Conservation (phyloP, 257 asterid species). For the Fraxinus quadrangulata region DNA sequence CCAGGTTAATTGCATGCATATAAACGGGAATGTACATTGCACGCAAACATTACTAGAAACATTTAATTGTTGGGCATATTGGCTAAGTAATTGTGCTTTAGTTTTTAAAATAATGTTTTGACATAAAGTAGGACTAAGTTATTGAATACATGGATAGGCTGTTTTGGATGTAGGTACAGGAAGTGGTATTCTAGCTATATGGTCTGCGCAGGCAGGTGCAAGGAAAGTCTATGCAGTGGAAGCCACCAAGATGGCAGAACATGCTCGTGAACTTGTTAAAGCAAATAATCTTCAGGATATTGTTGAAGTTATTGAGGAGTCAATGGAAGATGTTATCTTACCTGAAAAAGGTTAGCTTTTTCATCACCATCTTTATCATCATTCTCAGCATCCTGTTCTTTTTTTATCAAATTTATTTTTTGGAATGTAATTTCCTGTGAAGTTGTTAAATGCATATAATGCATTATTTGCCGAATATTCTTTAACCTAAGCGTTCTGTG, state of each 20-base stretch:
- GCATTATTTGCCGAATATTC: slow-evolving; percentile 12
- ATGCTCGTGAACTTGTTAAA: slow-evolving; percentile 72
- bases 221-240: slow-evolving; percentile 96
- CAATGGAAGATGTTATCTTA: slow-evolving; percentile 83
- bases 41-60: background rate
- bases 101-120: slow-evolving; percentile 16
- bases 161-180: slow-evolving; percentile 99
- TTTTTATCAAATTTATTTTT: background rate
- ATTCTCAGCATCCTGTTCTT: background rate
- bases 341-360: slow-evolving; percentile 79
- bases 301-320: slow-evolving; percentile 88
- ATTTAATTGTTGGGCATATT: background rate
- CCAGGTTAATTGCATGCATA: background rate
- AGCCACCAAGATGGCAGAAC: slow-evolving; percentile 97
- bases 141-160: slow-evolving; percentile 52
- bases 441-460: background rate
- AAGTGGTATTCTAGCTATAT: slow-evolving; percentile 95
- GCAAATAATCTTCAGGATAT: slow-evolving; percentile 73
- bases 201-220: slow-evolving; percentile 99
- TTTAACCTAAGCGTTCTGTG: slow-evolving; percentile 14
- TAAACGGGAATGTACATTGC: background rate
- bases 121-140: slow-evolving; percentile 37
- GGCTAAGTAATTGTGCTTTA: background rate
- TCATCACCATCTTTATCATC: background rate
- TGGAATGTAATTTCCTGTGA: background rate